Conservation (phyloP, 208 protist genomes). For the Acanthamoeba healyi region DNA sequence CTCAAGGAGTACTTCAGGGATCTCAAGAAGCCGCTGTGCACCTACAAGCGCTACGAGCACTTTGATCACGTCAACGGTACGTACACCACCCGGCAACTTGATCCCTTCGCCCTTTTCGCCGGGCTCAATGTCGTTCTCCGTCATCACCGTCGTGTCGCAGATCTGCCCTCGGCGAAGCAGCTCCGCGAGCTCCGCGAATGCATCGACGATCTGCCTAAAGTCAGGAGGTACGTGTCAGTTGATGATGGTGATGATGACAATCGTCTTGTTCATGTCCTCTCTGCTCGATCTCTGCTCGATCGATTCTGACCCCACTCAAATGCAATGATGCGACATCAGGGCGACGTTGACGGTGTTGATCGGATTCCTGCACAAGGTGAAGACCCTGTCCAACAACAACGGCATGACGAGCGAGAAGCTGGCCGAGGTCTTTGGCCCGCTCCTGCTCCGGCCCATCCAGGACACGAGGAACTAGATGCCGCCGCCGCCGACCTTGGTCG, state of each 20-base stretch:
- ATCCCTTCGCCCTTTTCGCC: background rate
- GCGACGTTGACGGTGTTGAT: slow-evolving; percentile 65
- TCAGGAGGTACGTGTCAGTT: slow-evolving; percentile 70
- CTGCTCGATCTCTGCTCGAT: background rate
- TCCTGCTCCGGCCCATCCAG: slow-evolving; percentile 58
- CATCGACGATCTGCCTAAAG: slow-evolving; percentile 68
- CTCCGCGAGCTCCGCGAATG: background rate
- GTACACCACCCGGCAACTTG: too few relatives aligned
- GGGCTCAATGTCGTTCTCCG: background rate
- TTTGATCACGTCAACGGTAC: slow-evolving; percentile 51
- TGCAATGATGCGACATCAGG: background rate
- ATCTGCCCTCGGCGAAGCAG: background rate
- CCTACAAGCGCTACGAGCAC: slow-evolving; percentile 59
- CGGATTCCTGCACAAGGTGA: slow-evolving; percentile 67
- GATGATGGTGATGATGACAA: too few relatives aligned
- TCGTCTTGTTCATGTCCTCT: background rate
- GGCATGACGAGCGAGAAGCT: slow-evolving; percentile 45
- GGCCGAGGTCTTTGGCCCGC: slow-evolving; percentile 68
- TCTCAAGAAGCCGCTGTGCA: slow-evolving; percentile 55
- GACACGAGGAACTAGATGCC: slow-evolving; percentile 19
- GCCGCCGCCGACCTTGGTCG: too few relatives aligned
- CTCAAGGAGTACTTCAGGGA: slow-evolving; percentile 72
- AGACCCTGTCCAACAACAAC: background rate
- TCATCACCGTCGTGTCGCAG: too few relatives aligned
- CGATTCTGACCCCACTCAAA: background rate